Percentiles rank a stretch among this genome's conserved stretches.
phyloP scores from a whole-genome alignment of 2,329 filamentous ascomycete species.

The Hypoxylon sp. region DNA sequence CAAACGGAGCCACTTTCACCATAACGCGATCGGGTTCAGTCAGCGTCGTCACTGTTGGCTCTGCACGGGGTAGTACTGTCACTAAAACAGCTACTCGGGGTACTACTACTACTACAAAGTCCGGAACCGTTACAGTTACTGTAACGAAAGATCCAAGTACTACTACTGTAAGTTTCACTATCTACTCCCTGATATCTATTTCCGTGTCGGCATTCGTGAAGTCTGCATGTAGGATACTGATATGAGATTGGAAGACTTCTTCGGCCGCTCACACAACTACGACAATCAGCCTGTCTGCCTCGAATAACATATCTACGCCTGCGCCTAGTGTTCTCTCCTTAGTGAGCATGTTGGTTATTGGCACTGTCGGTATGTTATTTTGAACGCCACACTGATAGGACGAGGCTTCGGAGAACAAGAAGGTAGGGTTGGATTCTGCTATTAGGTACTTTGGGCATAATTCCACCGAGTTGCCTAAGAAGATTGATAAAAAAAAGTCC shows the following conservation, averaged over 20 bases:
- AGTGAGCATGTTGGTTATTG: conserved; percentile 4
- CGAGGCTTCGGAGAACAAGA: not conserved
- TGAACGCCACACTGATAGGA: not conserved
- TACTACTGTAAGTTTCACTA: conserved; percentile 22
- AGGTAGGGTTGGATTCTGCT: too few species aligned
- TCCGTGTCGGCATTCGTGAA: not conserved
- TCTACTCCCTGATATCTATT: too few species aligned
- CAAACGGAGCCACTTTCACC: conserved; percentile 8
- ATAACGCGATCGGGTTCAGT: conserved; percentile 25
- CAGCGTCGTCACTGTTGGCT: conserved; percentile 12
- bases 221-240: conserved; percentile 1
- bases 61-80: conserved; percentile 4
- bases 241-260: conserved; percentile 4
- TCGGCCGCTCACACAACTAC: conserved; percentile 20
- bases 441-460: not conserved
- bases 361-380: conserved; percentile 10
- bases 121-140: conserved; percentile 22
- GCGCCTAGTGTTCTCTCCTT: not conserved
- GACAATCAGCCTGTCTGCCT: conserved; percentile 12
- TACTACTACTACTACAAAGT: conserved; percentile 2
- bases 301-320: not conserved
- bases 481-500: not conserved
- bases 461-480: not conserved
- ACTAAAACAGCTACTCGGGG: not conserved
- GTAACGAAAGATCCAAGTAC: conserved; percentile 19